Evolutionary conservation across 441 rosid genomes (phyloP), one percentile per base, ranked within the genome.

Genomic region (Sinapis alba): DNA sequence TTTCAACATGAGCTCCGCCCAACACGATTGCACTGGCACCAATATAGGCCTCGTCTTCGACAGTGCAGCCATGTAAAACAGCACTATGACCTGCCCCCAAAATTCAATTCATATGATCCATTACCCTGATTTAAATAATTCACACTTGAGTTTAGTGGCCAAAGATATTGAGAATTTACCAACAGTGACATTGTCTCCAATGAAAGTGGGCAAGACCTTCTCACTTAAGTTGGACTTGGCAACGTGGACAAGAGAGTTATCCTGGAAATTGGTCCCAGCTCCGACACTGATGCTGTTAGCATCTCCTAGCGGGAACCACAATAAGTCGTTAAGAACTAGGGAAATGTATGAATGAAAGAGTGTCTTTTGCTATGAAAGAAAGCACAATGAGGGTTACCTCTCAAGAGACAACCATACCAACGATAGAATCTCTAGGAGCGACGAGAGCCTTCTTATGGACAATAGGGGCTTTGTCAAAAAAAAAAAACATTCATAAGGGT

Each of bases 381-480:
- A 60, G 60, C 62, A 68, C 10, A 10, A 9, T 10, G 3, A 2
- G 7, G 67, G 59, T 71, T 80, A 87, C 91, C 91, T 83, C 88
- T 84, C 78, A 87, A 72, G 60, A 84, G 90, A 73, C 94, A 86
- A 21, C 89, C 91, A 82, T 89, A 87, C 94, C 94, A 89, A 89
- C 80, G 65, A 91, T 87, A 61, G 94, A 84, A 57, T 86, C 88
- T 69, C 88, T 84, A 12, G 94, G 91, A 65, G 94, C 91, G 38
- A 87, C 85, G 53, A 86, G 87, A 8, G 83, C 86, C 23, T 73
- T 86, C 78, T 85, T 87, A 69, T n/a, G n/a, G n/a, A n/a, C n/a
- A n/a, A n/a, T 75, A 19, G 94, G 94, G 63, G 88, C 74, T 76
- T 84, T 87, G 79, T 89, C 86, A 65, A 81, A 84, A 21, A 89